These are phyloP conservation scores for Pezicula neosporulosa DNA, from an alignment of 2,329 filamentous ascomycete species.

Conservation along the genomic window DNA sequence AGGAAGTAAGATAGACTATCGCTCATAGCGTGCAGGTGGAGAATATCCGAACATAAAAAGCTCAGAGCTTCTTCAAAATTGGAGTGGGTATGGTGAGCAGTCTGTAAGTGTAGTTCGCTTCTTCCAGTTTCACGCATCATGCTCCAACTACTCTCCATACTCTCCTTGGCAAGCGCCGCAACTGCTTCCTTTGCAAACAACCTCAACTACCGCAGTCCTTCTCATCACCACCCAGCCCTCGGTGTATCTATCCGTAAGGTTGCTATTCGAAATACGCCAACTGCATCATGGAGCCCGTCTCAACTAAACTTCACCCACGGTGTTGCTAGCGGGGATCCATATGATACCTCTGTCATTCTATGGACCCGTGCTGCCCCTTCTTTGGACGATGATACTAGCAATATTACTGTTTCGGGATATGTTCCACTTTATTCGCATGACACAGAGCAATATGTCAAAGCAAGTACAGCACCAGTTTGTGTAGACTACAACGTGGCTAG, in stretches of 20 bases:
- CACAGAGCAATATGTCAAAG: slow-evolving; percentile 43
- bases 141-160: neutral
- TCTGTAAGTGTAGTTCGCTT: no score
- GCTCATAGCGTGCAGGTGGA: no score
- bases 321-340: slow-evolving; percentile 44
- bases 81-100: no score
- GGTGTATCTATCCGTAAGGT: slow-evolving; percentile 63
- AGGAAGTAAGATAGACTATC: no score
- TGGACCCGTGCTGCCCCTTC: slow-evolving; percentile 46
- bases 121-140: no score
- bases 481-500: slow-evolving; percentile 60
- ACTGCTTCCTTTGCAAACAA: slow-evolving; percentile 35
- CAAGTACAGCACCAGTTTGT: slow-evolving; percentile 61
- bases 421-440: slow-evolving; percentile 44
- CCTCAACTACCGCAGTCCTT: slow-evolving; percentile 66
- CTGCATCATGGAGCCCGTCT: slow-evolving; percentile 13
- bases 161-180: slow-evolving; percentile 5
- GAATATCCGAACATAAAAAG: no score
- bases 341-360: slow-evolving; percentile 55
- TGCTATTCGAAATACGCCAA: slow-evolving; percentile 30
- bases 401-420: slow-evolving; percentile 38
- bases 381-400: slow-evolving; percentile 41
- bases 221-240: slow-evolving; percentile 57
- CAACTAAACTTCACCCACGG: slow-evolving; percentile 63
- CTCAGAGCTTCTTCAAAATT: no score